Conservation (phyloP, 2,329 filamentous ascomycete species). For the Arthrinium puccinioides region DNA sequence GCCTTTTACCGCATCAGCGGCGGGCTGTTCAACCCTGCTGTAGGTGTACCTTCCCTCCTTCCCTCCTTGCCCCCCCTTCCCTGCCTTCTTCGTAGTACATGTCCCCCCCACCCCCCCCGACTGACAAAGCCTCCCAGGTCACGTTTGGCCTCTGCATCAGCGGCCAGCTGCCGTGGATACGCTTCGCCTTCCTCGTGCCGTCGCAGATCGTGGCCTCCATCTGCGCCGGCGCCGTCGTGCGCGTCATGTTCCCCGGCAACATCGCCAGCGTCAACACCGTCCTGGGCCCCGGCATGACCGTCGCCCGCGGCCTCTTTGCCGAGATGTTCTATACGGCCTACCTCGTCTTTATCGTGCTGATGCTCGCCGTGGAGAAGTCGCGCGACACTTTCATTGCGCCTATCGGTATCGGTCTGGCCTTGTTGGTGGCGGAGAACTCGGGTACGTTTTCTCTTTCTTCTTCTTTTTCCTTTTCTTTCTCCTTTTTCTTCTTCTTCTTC, state of each 20-base stretch:
- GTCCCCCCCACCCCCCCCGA: background rate
- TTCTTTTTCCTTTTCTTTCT: background rate
- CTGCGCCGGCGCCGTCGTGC: constrained; percentile 46
- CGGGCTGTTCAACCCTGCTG: constrained; percentile 32
- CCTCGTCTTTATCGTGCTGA: constrained; percentile 53
- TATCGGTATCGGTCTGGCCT: constrained; percentile 56
- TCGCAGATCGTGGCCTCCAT: constrained; percentile 48
- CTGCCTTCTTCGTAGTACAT: background rate
- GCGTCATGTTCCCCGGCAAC: constrained; percentile 43
- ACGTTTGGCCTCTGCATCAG: constrained; percentile 45
- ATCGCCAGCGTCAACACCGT: constrained; percentile 21
- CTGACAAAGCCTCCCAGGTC: constrained; percentile 17
- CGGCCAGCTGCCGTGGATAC: constrained; percentile 37
- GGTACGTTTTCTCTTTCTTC: constrained; percentile 16
- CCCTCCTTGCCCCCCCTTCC: background rate
- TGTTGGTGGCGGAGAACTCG: constrained; percentile 45
- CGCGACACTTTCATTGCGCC: constrained; percentile 59
- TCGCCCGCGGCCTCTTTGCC: constrained; percentile 50
- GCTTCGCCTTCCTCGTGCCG: constrained; percentile 37
- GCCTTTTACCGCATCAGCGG: constrained; percentile 40
- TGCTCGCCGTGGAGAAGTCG: constrained; percentile 62
- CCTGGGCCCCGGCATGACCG: constrained; percentile 14
- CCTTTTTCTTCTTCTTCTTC: background rate
- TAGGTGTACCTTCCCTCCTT: constrained; percentile 10
- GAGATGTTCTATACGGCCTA: constrained; percentile 55